Base-by-base conservation (phyloP, 139 green algal genomes). In the Axilococcus clingmanii region DNA sequence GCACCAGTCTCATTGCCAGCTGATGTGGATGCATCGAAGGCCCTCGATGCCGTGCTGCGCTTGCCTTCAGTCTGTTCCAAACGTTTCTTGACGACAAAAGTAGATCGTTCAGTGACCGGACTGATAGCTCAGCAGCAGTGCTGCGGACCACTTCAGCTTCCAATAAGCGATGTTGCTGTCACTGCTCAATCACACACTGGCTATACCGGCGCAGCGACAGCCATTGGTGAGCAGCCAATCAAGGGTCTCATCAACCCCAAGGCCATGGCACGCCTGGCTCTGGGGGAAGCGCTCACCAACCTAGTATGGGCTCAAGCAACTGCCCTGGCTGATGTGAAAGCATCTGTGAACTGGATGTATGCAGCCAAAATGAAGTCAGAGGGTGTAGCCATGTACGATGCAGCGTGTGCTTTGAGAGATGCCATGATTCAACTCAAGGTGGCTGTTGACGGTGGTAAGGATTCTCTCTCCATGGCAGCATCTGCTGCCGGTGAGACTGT, bases 61-160 rank as follows among this genome's bases (percentile, higher is more conserved):
- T 72, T 97, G 63, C 91, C 89, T 8, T 69, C 65, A 9, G 92
- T 97, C 1, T 82, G 84, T 76, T 94, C 81, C 44, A 98, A 98
- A 74, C 78, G 91, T 40, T 98, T 98, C 81, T 71, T 98, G n/a
- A 98, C 91, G 55, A 94, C 81, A 63, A 98, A 98, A 79, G 91
- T 95, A 17, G 82, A 96, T 74, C 68, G 87, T 28, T 85, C 70
- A 53, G 88, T 96, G 16, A 93, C 82, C 48, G 87, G 91, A 40
- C 81, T 97, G 22, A 79, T 97, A 16, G 92, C 82, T 6, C 91
- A 95, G 75, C 92, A 99, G 80, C 92, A 99, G 77, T 96, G 86
- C 59, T 80, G 87, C 2, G 92, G 92, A 11, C 89, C 91, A 12
- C 74, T 97, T 68, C 66, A 75, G 53, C 56, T 97, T 20, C 89